Evolutionary conservation across 2,329 filamentous ascomycete species (phyloP).

Genomic region (Talaromyces pinophilus): DNA sequence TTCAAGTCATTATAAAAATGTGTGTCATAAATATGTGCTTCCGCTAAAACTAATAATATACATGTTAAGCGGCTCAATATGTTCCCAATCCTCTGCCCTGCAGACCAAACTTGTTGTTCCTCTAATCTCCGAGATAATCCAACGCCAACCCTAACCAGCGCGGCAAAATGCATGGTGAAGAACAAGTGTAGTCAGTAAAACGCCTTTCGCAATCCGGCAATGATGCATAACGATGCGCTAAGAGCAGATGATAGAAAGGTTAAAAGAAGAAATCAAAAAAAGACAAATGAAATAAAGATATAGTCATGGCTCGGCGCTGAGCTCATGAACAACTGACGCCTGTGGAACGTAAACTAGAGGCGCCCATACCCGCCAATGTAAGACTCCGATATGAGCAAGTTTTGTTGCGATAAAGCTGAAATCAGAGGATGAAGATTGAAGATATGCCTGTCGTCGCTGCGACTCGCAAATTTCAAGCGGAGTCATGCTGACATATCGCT

Average conservation of each 20-base stretch:
- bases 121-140: not conserved
- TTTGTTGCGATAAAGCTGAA: conserved; percentile 61
- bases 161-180: conserved; percentile 10
- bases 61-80: conserved; percentile 6
- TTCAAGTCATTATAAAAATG: not conserved
- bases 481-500: conserved; percentile 44
- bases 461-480: conserved; percentile 48
- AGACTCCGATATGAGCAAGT: conserved; percentile 76
- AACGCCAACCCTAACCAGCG: conserved; percentile 14
- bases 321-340: conserved; percentile 12
- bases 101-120: not conserved
- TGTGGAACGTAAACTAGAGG: conserved; percentile 65
- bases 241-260: conserved; percentile 1
- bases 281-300: conserved; percentile 13
- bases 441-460: conserved; percentile 33
- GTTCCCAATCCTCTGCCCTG: conserved; percentile 5
- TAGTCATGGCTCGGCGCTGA: conserved; percentile 14
- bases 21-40: conserved; percentile 10
- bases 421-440: conserved; percentile 5
- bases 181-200: conserved; percentile 1
- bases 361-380: conserved; percentile 91
- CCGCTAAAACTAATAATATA: conserved; percentile 12
- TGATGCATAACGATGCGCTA: conserved; percentile 18
- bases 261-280: not conserved
- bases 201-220: conserved; percentile 17